phyloP scores from a whole-genome alignment of 164 flowering plant genomes.

The Magnolia changhungtana region DNA sequence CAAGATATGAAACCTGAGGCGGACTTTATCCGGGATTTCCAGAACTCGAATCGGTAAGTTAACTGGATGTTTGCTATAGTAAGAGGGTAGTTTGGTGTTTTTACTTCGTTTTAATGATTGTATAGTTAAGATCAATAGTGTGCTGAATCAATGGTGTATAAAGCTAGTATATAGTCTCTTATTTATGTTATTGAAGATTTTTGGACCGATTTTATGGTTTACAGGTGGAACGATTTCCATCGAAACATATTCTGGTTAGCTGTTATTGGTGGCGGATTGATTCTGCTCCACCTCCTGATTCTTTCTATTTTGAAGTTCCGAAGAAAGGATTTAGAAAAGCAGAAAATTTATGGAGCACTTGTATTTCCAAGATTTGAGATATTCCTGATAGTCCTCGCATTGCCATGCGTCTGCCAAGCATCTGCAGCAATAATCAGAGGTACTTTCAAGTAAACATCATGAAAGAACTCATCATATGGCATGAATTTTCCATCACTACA shows the following conservation, averaged over 20 bases:
- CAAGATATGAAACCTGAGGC: constrained; percentile 73
- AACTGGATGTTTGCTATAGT: neutral
- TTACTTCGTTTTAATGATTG: neutral
- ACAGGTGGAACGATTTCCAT: constrained; percentile 73
- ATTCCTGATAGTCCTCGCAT: constrained; percentile 64
- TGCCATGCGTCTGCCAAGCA: constrained; percentile 75
- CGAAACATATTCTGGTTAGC: constrained; percentile 93
- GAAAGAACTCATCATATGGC: neutral
- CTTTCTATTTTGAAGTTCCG: constrained; percentile 42
- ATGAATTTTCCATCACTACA: too few relatives aligned
- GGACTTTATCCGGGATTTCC: constrained; percentile 40
- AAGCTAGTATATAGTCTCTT: neutral
- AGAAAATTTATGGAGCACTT: constrained; percentile 54
- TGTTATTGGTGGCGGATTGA: constrained; percentile 58
- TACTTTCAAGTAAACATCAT: constrained; percentile 16
- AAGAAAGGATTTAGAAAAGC: constrained; percentile 35
- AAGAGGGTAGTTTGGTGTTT: neutral
- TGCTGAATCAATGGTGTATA: neutral
- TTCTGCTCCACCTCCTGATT: constrained; percentile 56
- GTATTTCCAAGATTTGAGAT: constrained; percentile 82
- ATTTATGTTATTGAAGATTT: neutral
- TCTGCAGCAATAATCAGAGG: constrained; percentile 68
- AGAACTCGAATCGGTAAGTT: constrained; percentile 55
- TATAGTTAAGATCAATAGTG: too few relatives aligned
- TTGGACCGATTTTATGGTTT: constrained; percentile 4